Evolutionary conservation across 2,329 filamentous ascomycete species (phyloP).

Genomic region (Teratosphaeria pseudoeucalypti): DNA sequence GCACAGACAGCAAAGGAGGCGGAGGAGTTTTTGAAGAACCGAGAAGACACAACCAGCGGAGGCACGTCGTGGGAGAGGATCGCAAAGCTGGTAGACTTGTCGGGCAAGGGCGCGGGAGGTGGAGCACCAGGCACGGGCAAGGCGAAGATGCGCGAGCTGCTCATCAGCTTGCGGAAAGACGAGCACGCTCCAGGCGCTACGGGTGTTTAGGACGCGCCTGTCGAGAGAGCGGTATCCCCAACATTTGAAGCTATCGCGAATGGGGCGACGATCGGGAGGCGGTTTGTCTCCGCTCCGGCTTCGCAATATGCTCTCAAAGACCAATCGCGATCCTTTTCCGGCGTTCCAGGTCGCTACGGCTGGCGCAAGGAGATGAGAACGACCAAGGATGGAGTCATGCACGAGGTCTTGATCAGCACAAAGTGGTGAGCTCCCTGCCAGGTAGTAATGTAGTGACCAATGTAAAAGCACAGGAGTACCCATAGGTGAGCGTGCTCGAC

Average conservation of each 20-base stretch:
- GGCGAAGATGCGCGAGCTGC: slow-evolving; percentile 85
- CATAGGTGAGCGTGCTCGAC: neutral
- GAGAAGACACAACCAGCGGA: slow-evolving; percentile 86
- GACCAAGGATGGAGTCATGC: neutral
- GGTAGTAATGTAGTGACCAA: neutral
- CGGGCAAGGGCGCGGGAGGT: slow-evolving; percentile 79
- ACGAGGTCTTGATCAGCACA: neutral
- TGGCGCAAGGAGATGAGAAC: neutral
- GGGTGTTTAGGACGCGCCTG: neutral
- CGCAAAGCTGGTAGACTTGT: slow-evolving; percentile 92
- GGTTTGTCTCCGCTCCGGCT: neutral
- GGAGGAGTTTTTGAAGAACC: slow-evolving; percentile 77
- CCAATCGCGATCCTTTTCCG: neutral
- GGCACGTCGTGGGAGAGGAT: slow-evolving; percentile 99
- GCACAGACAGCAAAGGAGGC: slow-evolving; percentile 82
- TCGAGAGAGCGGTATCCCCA: neutral
- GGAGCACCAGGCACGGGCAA: slow-evolving; percentile 86
- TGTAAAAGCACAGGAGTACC: neutral
- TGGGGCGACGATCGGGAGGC: neutral
- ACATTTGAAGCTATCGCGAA: neutral
- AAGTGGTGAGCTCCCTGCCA: neutral
- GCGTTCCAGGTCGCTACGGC: neutral
- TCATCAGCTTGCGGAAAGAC: slow-evolving; percentile 83
- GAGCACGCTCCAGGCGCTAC: slow-evolving; percentile 63
- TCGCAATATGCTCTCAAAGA: neutral